Evolutionary conservation across 108 stramenopile genomes (phyloP).

Genomic region (Nitzschia putrida): DNA sequence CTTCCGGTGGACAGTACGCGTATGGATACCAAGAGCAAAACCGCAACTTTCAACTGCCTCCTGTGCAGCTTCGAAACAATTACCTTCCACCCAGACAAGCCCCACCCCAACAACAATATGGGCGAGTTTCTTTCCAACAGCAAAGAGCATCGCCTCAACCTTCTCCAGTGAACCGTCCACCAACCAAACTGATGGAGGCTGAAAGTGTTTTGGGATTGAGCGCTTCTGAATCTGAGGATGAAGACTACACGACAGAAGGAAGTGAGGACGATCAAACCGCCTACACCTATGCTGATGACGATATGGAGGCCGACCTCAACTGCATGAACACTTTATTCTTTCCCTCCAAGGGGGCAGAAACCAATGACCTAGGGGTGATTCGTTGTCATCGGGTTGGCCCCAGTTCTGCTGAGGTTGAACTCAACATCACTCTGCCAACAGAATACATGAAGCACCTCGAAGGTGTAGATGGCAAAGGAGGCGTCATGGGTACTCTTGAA

Average conservation of each 20-base stretch:
- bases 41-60: not conserved
- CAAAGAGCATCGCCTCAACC: not conserved
- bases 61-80: slow-evolving; percentile 9
- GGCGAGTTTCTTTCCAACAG: not conserved
- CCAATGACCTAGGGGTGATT: slow-evolving; percentile 4
- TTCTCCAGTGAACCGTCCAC: not conserved
- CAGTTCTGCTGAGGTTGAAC: slow-evolving; percentile 12
- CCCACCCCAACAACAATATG: not conserved
- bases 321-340: slow-evolving; percentile 20
- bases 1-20: too few species aligned
- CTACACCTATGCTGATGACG: slow-evolving; percentile 12
- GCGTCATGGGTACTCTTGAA: not conserved
- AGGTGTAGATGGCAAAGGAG: not conserved
- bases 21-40: too few species aligned
- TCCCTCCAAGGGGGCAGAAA: not conserved
- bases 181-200: not conserved
- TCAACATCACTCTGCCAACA: slow-evolving; percentile 6
- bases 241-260: not conserved
- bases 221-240: not conserved
- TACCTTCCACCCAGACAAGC: slow-evolving; percentile 8
- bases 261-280: slow-evolving; percentile 11
- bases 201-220: slow-evolving; percentile 16
- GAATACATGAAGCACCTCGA: slow-evolving; percentile 7
- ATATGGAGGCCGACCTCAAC: not conserved
- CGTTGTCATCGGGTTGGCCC: slow-evolving; percentile 18